Conservation (phyloP, 164 flowering plant species). For the Macadamia tetraphylla region DNA sequence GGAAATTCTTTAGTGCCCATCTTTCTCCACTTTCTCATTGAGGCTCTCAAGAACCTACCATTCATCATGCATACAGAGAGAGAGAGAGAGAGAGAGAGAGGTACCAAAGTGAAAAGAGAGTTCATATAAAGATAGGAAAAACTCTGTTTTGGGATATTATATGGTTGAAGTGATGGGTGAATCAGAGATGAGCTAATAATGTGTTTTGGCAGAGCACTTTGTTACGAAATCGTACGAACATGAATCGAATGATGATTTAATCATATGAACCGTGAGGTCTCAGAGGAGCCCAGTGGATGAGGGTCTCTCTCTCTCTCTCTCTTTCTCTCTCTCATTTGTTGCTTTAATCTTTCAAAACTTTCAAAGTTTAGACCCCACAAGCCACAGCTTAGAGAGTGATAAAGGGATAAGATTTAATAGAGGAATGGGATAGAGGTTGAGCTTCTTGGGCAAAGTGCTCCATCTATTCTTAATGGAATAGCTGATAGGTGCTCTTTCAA, state of each 20-base stretch:
- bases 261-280: no score
- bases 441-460: constrained; percentile 57
- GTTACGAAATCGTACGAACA: constrained; percentile 62
- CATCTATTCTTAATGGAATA: constrained; percentile 12
- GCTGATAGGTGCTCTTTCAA: no score
- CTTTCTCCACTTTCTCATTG: constrained; percentile 48
- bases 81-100: constrained; percentile 18
- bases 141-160: constrained; percentile 23
- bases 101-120: constrained; percentile 12
- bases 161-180: constrained; percentile 28
- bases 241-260: constrained; percentile 7
- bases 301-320: no score
- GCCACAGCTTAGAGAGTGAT: constrained; percentile 14
- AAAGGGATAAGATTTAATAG: constrained; percentile 48
- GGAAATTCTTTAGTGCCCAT: constrained; percentile 36
- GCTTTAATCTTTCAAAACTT: constrained; percentile 23
- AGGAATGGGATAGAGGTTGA: constrained; percentile 42
- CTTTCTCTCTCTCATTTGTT: not conserved
- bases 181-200: constrained; percentile 21
- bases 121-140: constrained; percentile 7
- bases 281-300: no score
- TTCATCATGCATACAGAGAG: constrained; percentile 22
- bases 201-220: constrained; percentile 13
- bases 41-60: constrained; percentile 34
- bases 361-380: constrained; percentile 43